phyloP scores from a whole-genome alignment of 2,329 filamentous ascomycete genomes.

The Colletotrichum sp. region DNA sequence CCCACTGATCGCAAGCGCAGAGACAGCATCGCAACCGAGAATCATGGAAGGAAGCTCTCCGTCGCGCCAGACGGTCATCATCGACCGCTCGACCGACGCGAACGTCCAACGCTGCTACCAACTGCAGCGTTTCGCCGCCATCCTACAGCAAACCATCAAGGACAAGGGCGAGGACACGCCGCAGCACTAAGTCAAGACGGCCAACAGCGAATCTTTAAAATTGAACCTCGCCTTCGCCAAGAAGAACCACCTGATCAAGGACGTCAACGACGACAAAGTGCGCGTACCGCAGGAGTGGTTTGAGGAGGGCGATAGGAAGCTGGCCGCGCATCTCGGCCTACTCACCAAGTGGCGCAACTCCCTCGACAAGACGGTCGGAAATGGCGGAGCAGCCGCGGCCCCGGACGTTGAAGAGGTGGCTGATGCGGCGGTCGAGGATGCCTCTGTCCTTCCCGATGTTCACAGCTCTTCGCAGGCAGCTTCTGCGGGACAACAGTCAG shows the following conservation, averaged over 20 bases:
- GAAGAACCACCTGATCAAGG: background rate
- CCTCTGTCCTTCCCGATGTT: background rate
- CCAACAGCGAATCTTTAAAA: background rate
- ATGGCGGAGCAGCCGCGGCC: background rate
- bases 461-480: background rate
- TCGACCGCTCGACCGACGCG: background rate
- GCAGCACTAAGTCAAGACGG: background rate
- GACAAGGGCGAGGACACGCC: background rate
- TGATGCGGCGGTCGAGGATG: background rate
- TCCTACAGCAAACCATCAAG: background rate
- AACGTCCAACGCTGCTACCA: background rate
- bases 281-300: background rate
- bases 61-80: background rate
- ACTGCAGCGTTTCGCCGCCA: background rate
- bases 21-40: background rate
- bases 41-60: background rate
- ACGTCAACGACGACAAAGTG: background rate
- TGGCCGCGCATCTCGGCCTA: background rate
- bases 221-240: background rate
- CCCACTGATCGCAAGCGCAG: background rate
- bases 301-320: background rate
- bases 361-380: background rate
- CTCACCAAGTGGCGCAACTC: background rate
- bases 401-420: background rate
- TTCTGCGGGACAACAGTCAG: background rate